A percentile compares a stretch with the other conserved stretches of the same genome.
Evolutionary conservation across 2,329 filamentous ascomycete genomes (phyloP).

Genomic region (Penicillium polonicum): DNA sequence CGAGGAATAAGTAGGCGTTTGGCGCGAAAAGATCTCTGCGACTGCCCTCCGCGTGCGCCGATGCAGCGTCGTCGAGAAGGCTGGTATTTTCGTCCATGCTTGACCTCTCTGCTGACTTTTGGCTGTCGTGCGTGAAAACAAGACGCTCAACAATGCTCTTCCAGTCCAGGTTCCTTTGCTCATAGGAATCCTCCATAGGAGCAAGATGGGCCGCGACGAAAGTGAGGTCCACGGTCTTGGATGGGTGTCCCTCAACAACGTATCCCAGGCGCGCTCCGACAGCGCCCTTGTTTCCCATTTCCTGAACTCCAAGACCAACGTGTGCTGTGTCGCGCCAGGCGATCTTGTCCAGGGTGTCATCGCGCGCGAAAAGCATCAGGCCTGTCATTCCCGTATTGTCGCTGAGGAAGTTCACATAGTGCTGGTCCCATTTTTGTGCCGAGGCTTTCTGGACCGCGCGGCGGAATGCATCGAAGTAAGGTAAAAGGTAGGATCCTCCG

Average conservation of each 20-base stretch:
- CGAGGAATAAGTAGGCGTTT: slow-evolving; percentile 75
- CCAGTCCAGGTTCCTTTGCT: slow-evolving; percentile 84
- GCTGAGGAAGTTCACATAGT: slow-evolving; percentile 69
- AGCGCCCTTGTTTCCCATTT: slow-evolving; percentile 95
- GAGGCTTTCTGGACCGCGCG: slow-evolving; percentile 71
- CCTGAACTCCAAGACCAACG: slow-evolving; percentile 77
- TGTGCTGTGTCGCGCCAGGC: slow-evolving; percentile 71
- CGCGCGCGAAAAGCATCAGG: slow-evolving; percentile 77
- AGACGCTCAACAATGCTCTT: slow-evolving; percentile 74
- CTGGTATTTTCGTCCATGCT: slow-evolving; percentile 32
- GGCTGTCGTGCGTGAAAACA: slow-evolving; percentile 59
- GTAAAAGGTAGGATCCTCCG: slow-evolving; percentile 72
- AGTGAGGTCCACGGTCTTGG: slow-evolving; percentile 65
- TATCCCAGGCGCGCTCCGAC: slow-evolving; percentile 74
- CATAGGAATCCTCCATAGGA: slow-evolving; percentile 76
- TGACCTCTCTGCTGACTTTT: slow-evolving; percentile 9
- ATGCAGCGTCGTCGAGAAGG: slow-evolving; percentile 29
- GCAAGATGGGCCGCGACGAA: slow-evolving; percentile 88
- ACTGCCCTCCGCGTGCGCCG: slow-evolving; percentile 30
- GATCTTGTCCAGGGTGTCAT: slow-evolving; percentile 58
- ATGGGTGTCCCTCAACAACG: slow-evolving; percentile 35
- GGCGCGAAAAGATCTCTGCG: slow-evolving; percentile 66
- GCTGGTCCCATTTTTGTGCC: slow-evolving; percentile 43
- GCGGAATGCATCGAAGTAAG: slow-evolving; percentile 71
- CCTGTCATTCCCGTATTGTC: slow-evolving; percentile 86